Evolutionary conservation across 2,329 filamentous ascomycete genomes (phyloP).

Genomic region (Trichoderma aggressivum): DNA sequence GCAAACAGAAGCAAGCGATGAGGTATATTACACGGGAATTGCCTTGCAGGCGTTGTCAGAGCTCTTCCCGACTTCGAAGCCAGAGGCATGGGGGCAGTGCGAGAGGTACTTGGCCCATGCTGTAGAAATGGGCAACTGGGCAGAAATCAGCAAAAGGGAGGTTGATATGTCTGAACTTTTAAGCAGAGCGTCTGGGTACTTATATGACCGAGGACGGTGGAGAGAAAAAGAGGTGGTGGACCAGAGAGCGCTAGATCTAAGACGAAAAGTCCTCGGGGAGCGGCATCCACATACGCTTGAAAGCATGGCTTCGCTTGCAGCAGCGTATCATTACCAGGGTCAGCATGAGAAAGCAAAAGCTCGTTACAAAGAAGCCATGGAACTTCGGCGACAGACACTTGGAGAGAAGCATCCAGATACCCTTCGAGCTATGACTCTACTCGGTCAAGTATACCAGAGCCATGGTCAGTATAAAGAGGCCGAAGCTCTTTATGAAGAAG

Average conservation of each 20-base stretch:
- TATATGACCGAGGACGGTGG: neutral
- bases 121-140: neutral
- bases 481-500: neutral
- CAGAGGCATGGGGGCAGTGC: neutral
- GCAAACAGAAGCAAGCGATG: neutral
- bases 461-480: neutral
- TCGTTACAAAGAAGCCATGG: neutral
- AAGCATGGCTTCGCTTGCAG: neutral
- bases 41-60: neutral
- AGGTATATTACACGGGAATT: neutral
- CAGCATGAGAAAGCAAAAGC: neutral
- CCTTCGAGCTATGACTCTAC: neutral
- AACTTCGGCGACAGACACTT: neutral
- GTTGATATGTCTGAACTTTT: neutral
- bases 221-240: neutral
- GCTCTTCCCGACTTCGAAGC: neutral
- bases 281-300: neutral
- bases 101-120: neutral
- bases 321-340: neutral
- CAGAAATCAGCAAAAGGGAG: neutral
- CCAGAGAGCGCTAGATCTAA: neutral
- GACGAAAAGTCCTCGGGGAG: neutral
- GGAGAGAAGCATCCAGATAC: neutral
- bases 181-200: neutral
- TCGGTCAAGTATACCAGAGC: neutral